These are phyloP conservation scores for Aphanomyces stellatus DNA, from an alignment of 352 stramenopile species.

Conservation along the genomic window DNA sequence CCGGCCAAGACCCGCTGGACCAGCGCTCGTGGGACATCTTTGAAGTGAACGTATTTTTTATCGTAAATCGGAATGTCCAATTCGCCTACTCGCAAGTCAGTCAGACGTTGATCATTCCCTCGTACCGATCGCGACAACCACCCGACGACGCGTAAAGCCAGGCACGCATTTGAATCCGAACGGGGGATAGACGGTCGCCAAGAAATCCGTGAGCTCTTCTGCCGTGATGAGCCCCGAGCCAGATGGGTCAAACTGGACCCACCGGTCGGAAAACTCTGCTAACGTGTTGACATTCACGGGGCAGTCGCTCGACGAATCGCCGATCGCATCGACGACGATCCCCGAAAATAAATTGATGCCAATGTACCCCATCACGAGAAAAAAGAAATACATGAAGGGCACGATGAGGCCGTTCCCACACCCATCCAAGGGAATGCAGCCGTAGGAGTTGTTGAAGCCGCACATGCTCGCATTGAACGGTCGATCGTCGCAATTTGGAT, in stretches of 20 bases:
- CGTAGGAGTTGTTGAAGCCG: constrained; percentile 59
- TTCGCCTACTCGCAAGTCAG: constrained; percentile 26
- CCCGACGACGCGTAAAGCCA: not conserved
- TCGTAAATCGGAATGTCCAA: constrained; percentile 77
- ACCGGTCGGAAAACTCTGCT: constrained; percentile 83
- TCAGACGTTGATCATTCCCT: not conserved
- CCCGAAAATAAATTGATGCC: constrained; percentile 93
- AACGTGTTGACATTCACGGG: constrained; percentile 82
- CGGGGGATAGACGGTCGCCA: constrained; percentile 65
- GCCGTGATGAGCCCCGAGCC: constrained; percentile 78
- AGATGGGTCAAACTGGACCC: constrained; percentile 81
- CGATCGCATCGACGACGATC: constrained; percentile 85
- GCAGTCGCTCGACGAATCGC: constrained; percentile 68
- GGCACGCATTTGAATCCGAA: constrained; percentile 37
- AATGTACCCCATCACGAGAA: constrained; percentile 87
- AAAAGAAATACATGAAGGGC: constrained; percentile 65
- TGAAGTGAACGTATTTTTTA: constrained; percentile 73
- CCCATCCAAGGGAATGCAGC: constrained; percentile 56
- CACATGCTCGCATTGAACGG: constrained; percentile 58
- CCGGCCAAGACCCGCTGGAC: constrained; percentile 1
- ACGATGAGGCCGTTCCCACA: constrained; percentile 60
- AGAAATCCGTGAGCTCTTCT: constrained; percentile 58
- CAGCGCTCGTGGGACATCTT: constrained; percentile 45
- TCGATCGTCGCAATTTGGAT: constrained; percentile 30
- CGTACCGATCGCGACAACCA: not conserved